Base-by-base conservation (phyloP, 2,329 filamentous ascomycete genomes). In the Colletotrichum horii region DNA sequence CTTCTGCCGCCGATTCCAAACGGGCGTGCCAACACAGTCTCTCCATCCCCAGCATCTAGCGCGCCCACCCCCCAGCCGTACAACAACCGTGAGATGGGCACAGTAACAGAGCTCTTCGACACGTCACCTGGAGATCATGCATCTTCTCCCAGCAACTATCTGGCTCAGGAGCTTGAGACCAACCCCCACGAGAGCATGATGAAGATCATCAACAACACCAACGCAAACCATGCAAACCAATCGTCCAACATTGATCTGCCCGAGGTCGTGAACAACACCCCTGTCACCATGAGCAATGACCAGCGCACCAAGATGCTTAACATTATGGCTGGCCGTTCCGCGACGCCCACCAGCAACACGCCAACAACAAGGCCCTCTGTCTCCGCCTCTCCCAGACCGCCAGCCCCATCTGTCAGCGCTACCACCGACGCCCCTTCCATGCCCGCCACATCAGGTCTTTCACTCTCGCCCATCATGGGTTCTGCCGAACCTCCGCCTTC, bases 161-260 rank as follows among this genome's bases (percentile, higher is more conserved):
- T 92, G 4, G 88, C 90, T 32, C 87, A 90, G 38, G 90, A 93
- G 79, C 86, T 92, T 8, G 88, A 90, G 80, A 83, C 84, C n/a
- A 90, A 90, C 73, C 90, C 90, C 1, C 90, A 91, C 71, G 90
- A 91, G 79, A 88, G 88, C 66, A 92, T 93, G 88, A 91, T 93
- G 89, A 91, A 89, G 79, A 88, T 93, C 36, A 93, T 93, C 81
- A 90, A 92, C 74, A 90, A 91, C 76, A 90, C 91, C 76, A 93
- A 93, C 77, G 90, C 91, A 24, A 87, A 83, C 76, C 91, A 87
- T 77, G 90, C 91, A 24, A 87, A 83, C 77, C 91, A 87, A 77
- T 83, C 83, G 5, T 83, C 84, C 1, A 85, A 87, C 61, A 82
- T 91, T 68, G 87, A 91, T 77, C 85, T 93, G 19, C 88, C 90